These are phyloP conservation scores for Arthrinium puccinioides DNA, from an alignment of 2,329 filamentous ascomycete species.

Conservation along the genomic window DNA sequence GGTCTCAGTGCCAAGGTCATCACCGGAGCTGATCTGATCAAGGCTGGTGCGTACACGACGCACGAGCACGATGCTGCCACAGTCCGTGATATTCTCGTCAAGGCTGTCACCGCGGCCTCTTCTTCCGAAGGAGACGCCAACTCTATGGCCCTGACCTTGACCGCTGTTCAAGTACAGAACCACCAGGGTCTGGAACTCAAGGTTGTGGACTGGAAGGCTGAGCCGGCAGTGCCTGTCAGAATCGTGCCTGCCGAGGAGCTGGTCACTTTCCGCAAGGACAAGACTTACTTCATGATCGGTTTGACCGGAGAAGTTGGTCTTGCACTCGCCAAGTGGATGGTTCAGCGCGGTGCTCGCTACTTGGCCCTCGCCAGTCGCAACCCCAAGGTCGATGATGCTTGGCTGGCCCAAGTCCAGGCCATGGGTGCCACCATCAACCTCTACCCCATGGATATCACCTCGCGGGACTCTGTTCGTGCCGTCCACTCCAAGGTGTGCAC, in stretches of 20 bases:
- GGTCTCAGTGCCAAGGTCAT: neutral
- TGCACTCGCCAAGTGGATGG: constrained; percentile 32
- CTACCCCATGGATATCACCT: constrained; percentile 13
- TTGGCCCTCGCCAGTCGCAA: constrained; percentile 31
- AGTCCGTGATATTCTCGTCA: neutral
- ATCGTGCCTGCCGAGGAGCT: constrained; percentile 3
- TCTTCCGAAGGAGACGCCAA: neutral
- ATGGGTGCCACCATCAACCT: constrained; percentile 7
- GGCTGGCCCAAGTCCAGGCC: constrained; percentile 13
- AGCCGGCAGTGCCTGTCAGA: neutral
- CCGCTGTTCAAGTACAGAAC: neutral
- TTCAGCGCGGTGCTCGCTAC: constrained; percentile 25
- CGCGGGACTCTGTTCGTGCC: constrained; percentile 8
- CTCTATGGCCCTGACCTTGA: neutral
- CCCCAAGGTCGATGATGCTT: constrained; percentile 22
- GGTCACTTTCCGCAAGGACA: constrained; percentile 13
- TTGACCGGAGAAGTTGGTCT: constrained; percentile 26
- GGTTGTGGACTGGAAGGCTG: constrained; percentile 4
- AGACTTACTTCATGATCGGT: constrained; percentile 26
- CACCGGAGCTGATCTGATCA: neutral
- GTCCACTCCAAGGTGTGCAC: constrained; percentile 8
- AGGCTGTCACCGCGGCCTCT: neutral
- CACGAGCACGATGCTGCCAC: neutral
- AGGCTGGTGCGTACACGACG: neutral
- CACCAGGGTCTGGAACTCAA: neutral